These are phyloP conservation scores for Syncephalastrum racemosum DNA, from an alignment of 371 early-diverging fungal species.

Conservation along the genomic window DNA sequence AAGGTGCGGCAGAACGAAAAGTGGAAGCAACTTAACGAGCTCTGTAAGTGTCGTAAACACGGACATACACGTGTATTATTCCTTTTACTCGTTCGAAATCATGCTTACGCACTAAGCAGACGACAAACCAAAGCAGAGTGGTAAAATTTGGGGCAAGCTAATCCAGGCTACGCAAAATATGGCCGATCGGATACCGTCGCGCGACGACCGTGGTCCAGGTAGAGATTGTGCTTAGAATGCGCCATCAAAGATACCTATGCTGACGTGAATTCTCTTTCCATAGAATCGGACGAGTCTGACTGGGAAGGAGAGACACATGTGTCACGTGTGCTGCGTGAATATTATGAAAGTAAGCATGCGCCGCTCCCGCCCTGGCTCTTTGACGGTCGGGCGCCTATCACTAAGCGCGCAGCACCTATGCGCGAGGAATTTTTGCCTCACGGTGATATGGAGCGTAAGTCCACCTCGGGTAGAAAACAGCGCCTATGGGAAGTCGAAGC, in stretches of 20 bases:
- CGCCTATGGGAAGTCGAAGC: conserved; percentile 33
- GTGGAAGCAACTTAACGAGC: conserved; percentile 45
- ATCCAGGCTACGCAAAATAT: conserved; percentile 57
- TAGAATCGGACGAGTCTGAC: conserved; percentile 57
- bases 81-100: too few relatives aligned
- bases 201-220: conserved; percentile 23
- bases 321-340: conserved; percentile 48
- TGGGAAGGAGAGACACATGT: conserved; percentile 61
- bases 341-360: conserved; percentile 42
- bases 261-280: background rate
- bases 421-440: too few relatives aligned
- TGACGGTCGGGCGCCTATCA: conserved; percentile 21
- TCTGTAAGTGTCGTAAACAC: conserved; percentile 22
- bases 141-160: conserved; percentile 60
- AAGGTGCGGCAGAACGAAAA: conserved; percentile 48
- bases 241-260: too few relatives aligned
- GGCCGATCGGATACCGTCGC: conserved; percentile 49
- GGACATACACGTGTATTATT: background rate
- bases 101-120: conserved; percentile 11
- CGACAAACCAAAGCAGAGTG: conserved; percentile 33
- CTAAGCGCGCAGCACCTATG: too few relatives aligned
- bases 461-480: conserved; percentile 19
- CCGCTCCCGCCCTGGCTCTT: conserved; percentile 28
- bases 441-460: conserved; percentile 23
- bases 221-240: background rate